These are phyloP conservation scores for Kurtzmaniella quercitrusa DNA, from an alignment of 1,139 yeast species.

Conservation along the genomic window DNA sequence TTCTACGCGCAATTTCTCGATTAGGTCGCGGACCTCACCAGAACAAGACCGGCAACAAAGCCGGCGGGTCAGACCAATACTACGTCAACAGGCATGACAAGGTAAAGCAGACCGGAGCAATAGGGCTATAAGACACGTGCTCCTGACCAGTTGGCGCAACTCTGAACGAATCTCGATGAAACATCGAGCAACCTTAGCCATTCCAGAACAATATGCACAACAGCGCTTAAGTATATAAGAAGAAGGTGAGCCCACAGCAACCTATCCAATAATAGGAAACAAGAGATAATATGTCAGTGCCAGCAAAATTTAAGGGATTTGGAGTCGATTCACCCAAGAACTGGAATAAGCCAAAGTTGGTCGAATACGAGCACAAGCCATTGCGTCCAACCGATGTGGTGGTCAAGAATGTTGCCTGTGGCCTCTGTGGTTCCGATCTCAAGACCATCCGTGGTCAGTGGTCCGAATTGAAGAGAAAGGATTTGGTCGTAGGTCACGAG, in stretches of 20 bases:
- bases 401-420: constrained; percentile 46
- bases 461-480: constrained; percentile 25
- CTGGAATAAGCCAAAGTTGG: constrained; percentile 42
- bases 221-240: neutral
- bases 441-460: constrained; percentile 46
- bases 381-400: constrained; percentile 40
- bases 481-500: constrained; percentile 44
- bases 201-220: neutral
- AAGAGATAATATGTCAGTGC: constrained; percentile 13
- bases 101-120: too few relatives aligned
- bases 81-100: too few relatives aligned
- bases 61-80: too few relatives aligned
- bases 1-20: too few relatives aligned
- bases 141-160: too few relatives aligned
- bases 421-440: constrained; percentile 60
- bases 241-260: neutral
- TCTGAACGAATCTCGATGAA: too few relatives aligned
- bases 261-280: neutral
- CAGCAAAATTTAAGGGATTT: constrained; percentile 41
- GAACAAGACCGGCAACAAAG: too few relatives aligned
- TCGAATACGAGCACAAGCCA: constrained; percentile 35
- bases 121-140: too few relatives aligned
- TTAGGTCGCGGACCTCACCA: too few relatives aligned
- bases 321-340: constrained; percentile 34
- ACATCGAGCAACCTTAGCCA: neutral